Percentiles rank a stretch among this genome's conserved stretches.
phyloP scores from a whole-genome alignment of 169 alveolate species.

The Plasmodium falciparum region DNA sequence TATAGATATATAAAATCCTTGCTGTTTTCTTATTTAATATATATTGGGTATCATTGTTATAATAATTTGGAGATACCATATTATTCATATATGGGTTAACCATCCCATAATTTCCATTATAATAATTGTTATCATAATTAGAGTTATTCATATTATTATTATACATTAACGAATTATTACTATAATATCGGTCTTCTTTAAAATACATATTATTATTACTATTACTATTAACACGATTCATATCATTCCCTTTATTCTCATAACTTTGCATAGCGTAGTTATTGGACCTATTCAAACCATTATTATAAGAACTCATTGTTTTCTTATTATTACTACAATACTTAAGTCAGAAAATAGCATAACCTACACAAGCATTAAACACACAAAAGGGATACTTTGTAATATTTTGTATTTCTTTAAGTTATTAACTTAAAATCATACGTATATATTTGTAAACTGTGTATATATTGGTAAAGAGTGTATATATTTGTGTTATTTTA shows the following conservation, averaged over 20 bases:
- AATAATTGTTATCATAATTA: slow-evolving; percentile 16
- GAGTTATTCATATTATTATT: background rate
- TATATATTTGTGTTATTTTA: no score
- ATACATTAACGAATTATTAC: background rate
- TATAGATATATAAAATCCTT: slow-evolving; percentile 57
- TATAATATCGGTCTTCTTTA: slow-evolving; percentile 5
- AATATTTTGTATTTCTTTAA: no score
- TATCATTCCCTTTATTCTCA: background rate
- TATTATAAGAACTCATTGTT: background rate
- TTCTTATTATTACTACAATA: background rate
- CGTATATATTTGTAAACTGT: no score
- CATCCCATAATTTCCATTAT: slow-evolving; percentile 9
- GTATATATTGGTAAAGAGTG: no score
- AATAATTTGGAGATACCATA: slow-evolving; percentile 9
- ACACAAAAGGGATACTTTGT: no score
- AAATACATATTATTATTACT: background rate
- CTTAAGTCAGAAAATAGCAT: no score
- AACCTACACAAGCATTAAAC: no score
- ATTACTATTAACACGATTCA: background rate
- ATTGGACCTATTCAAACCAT: background rate
- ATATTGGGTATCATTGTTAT: slow-evolving; percentile 25
- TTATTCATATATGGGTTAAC: slow-evolving; percentile 1
- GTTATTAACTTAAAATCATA: no score
- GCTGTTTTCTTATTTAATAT: slow-evolving; percentile 52
- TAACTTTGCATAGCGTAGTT: background rate